Evolutionary conservation across 2,329 filamentous ascomycete species (phyloP).

Genomic region (Keithomyces neogunnii): DNA sequence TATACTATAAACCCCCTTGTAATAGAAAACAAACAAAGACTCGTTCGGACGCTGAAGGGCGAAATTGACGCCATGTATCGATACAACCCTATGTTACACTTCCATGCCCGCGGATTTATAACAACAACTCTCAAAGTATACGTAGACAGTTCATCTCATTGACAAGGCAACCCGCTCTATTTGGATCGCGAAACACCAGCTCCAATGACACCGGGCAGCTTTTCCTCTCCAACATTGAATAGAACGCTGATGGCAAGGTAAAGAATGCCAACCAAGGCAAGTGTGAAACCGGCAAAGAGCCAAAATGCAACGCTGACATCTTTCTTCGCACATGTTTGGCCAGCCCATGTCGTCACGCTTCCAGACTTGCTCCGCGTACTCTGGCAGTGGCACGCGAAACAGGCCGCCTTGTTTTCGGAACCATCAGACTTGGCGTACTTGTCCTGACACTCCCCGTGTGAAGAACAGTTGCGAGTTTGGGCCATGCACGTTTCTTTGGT

Average conservation of each 20-base stretch:
- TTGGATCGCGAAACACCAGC: slow-evolving; percentile 78
- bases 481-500: slow-evolving; percentile 59
- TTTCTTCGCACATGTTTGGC: slow-evolving; percentile 80
- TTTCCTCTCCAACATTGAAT: slow-evolving; percentile 75
- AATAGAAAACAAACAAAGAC: background rate
- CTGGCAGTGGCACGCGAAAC: slow-evolving; percentile 73
- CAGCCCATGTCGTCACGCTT: slow-evolving; percentile 71
- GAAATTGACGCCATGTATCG: slow-evolving; percentile 5
- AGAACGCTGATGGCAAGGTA: slow-evolving; percentile 68
- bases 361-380: slow-evolving; percentile 47
- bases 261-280: slow-evolving; percentile 61
- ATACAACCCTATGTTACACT: slow-evolving; percentile 8
- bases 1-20: background rate
- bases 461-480: slow-evolving; percentile 70
- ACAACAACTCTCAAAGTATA: slow-evolving; percentile 7
- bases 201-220: slow-evolving; percentile 89
- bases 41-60: slow-evolving; percentile 1
- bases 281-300: slow-evolving; percentile 67
- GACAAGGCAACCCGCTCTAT: slow-evolving; percentile 18
- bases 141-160: slow-evolving; percentile 3
- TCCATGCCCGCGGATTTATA: background rate
- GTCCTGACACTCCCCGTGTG: slow-evolving; percentile 68
- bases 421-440: slow-evolving; percentile 46
- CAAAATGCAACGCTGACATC: slow-evolving; percentile 87
- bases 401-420: slow-evolving; percentile 36